Base-by-base conservation (phyloP, 176 grass and related monocot genomes). In the Phoenix roebelenii region DNA sequence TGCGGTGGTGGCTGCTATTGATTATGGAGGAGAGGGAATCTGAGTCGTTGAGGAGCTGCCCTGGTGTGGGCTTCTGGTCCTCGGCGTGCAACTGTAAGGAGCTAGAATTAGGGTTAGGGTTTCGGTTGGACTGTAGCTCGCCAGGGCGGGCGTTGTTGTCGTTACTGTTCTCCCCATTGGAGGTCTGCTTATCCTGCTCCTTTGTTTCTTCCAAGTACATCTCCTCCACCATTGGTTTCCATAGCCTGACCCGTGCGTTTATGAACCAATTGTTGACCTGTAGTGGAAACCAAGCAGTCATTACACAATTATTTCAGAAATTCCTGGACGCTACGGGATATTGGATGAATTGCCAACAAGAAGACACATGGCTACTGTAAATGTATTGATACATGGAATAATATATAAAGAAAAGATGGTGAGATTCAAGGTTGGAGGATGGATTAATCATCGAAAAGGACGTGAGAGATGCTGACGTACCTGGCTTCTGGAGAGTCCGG, bases 161-260 rank as follows among this genome's bases (percentile, higher is more conserved):
- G 44, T 74, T 56, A 3, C 17, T 58, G 1, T 51, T 73, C 23
- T 74, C 69, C 49, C 65, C 72, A 0, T 10, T 63, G 4, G 56
- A 44, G 35, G 74, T n/a, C 17, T 69, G 66, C 51, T 19, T 63
- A 25, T 76, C 63, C 67, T 78, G 74, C 22, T 68, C 76, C 69
- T 95, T 95, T 66, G 77, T 86, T 69, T 95, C 90, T 70, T 89
- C 85, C 63, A 78, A 57, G 85, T 95, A 95, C 90, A 95, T 95
- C 76, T 95, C 85, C 63, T 95, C 90, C 77, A 95, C 82, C 90
- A 95, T 95, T 22, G 90, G 90, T 70, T 95, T 95, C 90, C 90
- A 95, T 16, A 95, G 72, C 69, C 90, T 71, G 35, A 89, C 85
- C 48, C 82, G 69, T 32, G 82, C 85, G 23, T 86, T 86, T 80